Conservation (phyloP, 805 yeast species). For the Starmerella tilneyi region DNA sequence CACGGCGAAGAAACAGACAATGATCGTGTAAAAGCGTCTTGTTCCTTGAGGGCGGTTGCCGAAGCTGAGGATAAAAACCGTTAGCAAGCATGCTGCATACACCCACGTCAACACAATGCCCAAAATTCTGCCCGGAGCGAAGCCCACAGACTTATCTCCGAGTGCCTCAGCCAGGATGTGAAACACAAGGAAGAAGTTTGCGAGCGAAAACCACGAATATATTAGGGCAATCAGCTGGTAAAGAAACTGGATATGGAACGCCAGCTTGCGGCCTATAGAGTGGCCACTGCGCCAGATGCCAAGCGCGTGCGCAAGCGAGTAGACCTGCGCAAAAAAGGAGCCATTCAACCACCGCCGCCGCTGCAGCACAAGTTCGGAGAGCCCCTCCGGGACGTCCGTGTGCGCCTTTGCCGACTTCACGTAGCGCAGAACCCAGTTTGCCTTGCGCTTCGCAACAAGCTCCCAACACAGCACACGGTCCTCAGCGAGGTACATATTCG, state of each 20-base stretch:
- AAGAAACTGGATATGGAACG: constrained; percentile 64
- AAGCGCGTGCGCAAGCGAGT: constrained; percentile 68
- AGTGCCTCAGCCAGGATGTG: constrained; percentile 73
- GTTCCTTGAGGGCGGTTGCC: constrained; percentile 95
- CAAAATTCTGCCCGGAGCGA: constrained; percentile 64
- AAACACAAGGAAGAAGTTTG: constrained; percentile 82
- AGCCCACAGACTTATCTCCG: constrained; percentile 50
- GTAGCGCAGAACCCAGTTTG: constrained; percentile 70
- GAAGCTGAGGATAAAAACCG: constrained; percentile 79
- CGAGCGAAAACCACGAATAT: constrained; percentile 87
- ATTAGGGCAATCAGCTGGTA: constrained; percentile 66
- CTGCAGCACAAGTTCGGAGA: constrained; percentile 80
- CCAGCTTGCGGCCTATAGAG: constrained; percentile 48
- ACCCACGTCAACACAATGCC: constrained; percentile 78
- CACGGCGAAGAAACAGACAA: constrained; percentile 72
- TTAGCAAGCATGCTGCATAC: constrained; percentile 66
- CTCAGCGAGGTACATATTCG: constrained; percentile 95
- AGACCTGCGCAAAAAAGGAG: constrained; percentile 87
- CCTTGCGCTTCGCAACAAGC: constrained; percentile 69
- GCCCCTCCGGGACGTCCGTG: constrained; percentile 87
- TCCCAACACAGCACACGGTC: constrained; percentile 94
- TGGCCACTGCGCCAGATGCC: constrained; percentile 75
- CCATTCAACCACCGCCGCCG: constrained; percentile 97
- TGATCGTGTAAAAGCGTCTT: constrained; percentile 58
- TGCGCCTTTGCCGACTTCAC: constrained; percentile 84